Conservation (phyloP, 345 rosid genomes). For the Eucalyptus sp. region DNA sequence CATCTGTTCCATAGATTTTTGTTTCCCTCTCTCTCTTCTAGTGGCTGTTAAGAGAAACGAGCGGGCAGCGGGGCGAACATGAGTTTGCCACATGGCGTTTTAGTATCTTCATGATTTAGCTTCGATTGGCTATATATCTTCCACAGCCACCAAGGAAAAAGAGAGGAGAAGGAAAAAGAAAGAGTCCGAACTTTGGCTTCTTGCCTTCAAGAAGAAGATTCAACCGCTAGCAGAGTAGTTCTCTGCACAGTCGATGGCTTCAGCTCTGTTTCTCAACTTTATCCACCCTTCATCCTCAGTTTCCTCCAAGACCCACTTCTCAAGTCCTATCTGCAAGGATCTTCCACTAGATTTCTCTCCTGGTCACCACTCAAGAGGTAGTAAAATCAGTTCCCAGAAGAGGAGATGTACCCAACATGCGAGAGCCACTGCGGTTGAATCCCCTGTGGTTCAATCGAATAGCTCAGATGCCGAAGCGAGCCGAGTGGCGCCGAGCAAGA, state of each 20-base stretch:
- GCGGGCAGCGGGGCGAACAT: not conserved
- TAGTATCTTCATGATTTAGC: not conserved
- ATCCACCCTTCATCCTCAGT: conserved; percentile 31
- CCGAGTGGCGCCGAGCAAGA: conserved; percentile 15
- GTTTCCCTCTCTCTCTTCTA: not conserved
- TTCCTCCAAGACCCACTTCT: conserved; percentile 39
- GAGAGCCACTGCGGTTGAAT: conserved; percentile 29
- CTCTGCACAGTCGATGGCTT: conserved; percentile 1
- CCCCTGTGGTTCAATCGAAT: not conserved
- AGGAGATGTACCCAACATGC: conserved; percentile 17
- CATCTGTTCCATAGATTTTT: not conserved
- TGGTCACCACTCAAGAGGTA: conserved; percentile 5
- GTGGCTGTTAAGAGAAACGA: not conserved
- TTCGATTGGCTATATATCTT: not conserved
- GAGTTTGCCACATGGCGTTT: not conserved
- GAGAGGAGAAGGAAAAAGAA: not conserved
- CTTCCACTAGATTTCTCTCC: conserved; percentile 29
- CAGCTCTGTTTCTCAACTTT: conserved; percentile 40
- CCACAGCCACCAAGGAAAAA: not conserved
- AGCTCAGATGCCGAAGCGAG: not conserved
- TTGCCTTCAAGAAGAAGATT: not conserved
- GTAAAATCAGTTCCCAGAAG: not conserved
- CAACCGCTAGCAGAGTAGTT: not conserved
- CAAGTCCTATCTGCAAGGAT: conserved; percentile 13
- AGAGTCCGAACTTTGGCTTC: not conserved